Percentiles rank a stretch among this genome's conserved stretches.
Evolutionary conservation across 2,329 filamentous ascomycete species (phyloP).

Genomic region (Knufia fluminis): DNA sequence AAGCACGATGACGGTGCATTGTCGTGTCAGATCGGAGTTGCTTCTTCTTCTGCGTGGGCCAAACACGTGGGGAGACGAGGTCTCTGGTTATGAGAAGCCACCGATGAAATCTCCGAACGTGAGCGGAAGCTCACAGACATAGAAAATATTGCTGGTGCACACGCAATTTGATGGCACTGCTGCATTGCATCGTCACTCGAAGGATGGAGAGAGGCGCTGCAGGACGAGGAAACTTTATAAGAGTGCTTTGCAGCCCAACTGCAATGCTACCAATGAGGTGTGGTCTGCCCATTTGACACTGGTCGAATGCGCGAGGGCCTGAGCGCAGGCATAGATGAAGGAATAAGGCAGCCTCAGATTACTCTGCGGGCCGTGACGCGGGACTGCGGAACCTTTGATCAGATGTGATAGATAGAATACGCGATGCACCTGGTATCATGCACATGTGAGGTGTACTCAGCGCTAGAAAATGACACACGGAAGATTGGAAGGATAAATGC

Average conservation of each 20-base stretch:
- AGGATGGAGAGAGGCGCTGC: not conserved
- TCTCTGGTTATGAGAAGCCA: too few relatives aligned
- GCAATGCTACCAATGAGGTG: constrained; percentile 5
- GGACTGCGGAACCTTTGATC: not conserved
- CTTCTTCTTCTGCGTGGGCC: too few relatives aligned
- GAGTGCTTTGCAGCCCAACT: constrained; percentile 7
- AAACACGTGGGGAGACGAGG: too few relatives aligned
- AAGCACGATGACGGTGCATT: too few relatives aligned
- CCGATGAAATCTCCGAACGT: not conserved
- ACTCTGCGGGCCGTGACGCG: not conserved
- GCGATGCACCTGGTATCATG: constrained; percentile 5
- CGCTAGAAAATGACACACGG: constrained; percentile 4
- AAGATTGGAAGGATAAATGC: not conserved
- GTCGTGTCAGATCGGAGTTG: too few relatives aligned
- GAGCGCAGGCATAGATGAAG: not conserved
- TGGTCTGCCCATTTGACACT: not conserved
- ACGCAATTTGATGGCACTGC: not conserved
- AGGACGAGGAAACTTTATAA: not conserved
- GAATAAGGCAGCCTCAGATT: not conserved
- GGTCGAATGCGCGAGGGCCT: not conserved
- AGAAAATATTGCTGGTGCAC: not conserved
- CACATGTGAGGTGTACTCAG: not conserved
- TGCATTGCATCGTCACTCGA: not conserved
- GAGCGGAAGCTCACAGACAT: not conserved
- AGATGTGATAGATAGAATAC: not conserved